A percentile compares a stretch with the other conserved stretches of the same genome.
Evolutionary conservation across 176 grass and related monocot species (phyloP).

Genomic region (Triticum timopheevii): DNA sequence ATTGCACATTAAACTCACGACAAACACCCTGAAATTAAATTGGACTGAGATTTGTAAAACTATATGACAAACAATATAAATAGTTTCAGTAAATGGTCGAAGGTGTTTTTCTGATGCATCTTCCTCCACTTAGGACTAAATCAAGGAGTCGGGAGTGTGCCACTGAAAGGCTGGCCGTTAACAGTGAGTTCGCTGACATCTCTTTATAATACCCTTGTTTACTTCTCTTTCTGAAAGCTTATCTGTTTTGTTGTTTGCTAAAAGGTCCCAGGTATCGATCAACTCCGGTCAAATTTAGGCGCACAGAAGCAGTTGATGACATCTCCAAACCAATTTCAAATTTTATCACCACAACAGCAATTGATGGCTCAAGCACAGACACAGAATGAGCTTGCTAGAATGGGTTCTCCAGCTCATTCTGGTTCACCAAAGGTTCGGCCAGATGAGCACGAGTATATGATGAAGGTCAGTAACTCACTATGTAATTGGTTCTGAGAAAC

Average conservation of each 20-base stretch:
- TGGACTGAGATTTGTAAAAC: not conserved
- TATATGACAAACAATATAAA: not conserved
- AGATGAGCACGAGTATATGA: slow-evolving; percentile 59
- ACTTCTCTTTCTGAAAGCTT: slow-evolving; percentile 18
- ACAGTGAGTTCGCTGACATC: slow-evolving; percentile 53
- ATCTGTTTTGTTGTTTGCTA: slow-evolving; percentile 42
- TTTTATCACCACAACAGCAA: slow-evolving; percentile 78
- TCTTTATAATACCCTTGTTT: slow-evolving; percentile 2
- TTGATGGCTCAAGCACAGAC: slow-evolving; percentile 76
- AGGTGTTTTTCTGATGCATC: slow-evolving; percentile 36
- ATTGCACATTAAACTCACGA: not conserved
- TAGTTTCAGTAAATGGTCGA: not conserved
- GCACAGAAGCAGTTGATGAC: slow-evolving; percentile 77
- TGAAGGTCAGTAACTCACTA: slow-evolving; percentile 47
- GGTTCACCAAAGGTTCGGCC: slow-evolving; percentile 72
- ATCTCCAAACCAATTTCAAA: slow-evolving; percentile 87
- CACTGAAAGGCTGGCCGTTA: slow-evolving; percentile 96
- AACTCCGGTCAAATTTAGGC: slow-evolving; percentile 75
- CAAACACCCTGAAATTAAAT: not conserved
- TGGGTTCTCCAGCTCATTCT: slow-evolving; percentile 79
- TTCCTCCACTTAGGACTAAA: slow-evolving; percentile 58
- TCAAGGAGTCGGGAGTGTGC: slow-evolving; percentile 86
- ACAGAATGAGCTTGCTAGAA: slow-evolving; percentile 69
- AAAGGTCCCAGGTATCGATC: slow-evolving; percentile 84
- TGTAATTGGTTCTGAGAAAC: slow-evolving; percentile 4